phyloP scores from a whole-genome alignment of 2,329 filamentous ascomycete species.

The Rhexocercosporidium sp. region DNA sequence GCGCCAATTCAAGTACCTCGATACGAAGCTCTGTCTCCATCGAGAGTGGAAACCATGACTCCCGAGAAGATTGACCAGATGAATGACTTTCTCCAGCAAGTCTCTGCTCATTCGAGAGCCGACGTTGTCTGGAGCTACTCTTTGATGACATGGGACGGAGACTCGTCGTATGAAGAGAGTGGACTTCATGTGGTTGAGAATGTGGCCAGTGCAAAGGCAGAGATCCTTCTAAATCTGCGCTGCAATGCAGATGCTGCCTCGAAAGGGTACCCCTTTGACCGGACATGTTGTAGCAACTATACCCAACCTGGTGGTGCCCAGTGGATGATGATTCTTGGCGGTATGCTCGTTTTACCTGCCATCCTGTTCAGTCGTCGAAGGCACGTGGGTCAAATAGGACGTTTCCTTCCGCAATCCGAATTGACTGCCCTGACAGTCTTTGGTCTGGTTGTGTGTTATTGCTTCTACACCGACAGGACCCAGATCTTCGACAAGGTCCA shows the following conservation, averaged over 20 bases:
- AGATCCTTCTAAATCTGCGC: slow-evolving; percentile 55
- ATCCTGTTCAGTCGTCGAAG: slow-evolving; percentile 32
- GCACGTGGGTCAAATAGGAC: slow-evolving; percentile 22
- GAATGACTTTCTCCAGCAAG: slow-evolving; percentile 55
- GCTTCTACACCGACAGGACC: slow-evolving; percentile 60
- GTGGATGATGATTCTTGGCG: slow-evolving; percentile 41
- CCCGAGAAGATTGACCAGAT: slow-evolving; percentile 55
- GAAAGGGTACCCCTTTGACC: slow-evolving; percentile 50
- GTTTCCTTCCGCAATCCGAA: slow-evolving; percentile 30
- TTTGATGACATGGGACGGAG: slow-evolving; percentile 50
- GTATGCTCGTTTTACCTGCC: slow-evolving; percentile 40
- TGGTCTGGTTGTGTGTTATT: slow-evolving; percentile 46
- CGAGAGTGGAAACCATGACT: slow-evolving; percentile 49
- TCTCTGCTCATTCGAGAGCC: slow-evolving; percentile 47
- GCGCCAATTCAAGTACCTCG: slow-evolving; percentile 44
- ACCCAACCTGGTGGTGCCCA: slow-evolving; percentile 46
- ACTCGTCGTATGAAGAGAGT: slow-evolving; percentile 49
- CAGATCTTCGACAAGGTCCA: slow-evolving; percentile 57
- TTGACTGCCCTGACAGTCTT: slow-evolving; percentile 32
- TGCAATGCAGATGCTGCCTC: slow-evolving; percentile 55
- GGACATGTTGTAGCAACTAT: slow-evolving; percentile 59
- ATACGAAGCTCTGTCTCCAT: slow-evolving; percentile 39
- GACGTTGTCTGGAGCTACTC: slow-evolving; percentile 57
- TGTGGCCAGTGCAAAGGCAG: slow-evolving; percentile 54
- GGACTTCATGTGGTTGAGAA: slow-evolving; percentile 54